phyloP scores from a whole-genome alignment of 768 basidiomycete species.

The Chalciporus chontae region DNA sequence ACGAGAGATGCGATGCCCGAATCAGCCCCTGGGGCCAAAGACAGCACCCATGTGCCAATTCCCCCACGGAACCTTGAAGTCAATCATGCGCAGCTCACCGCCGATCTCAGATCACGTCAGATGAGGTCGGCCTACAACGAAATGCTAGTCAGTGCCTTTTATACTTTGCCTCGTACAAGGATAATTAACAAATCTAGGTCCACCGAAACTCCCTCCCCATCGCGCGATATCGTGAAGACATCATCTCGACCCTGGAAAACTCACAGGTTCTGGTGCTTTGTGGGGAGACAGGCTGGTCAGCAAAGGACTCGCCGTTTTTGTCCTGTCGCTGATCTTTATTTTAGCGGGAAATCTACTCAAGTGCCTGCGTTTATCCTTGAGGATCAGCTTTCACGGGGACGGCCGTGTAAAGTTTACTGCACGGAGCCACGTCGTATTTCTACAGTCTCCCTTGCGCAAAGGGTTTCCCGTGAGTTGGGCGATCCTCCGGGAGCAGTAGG shows the following conservation, averaged over 20 bases:
- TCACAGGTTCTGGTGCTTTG: conserved; percentile 88
- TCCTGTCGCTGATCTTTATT: conserved; percentile 5
- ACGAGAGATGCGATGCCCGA: conserved; percentile 17
- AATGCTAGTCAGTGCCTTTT: conserved; percentile 68
- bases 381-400: conserved; percentile 76
- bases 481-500: conserved; percentile 79
- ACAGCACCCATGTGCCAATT: conserved; percentile 4
- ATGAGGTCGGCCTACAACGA: conserved; percentile 69
- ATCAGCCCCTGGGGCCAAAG: conserved; percentile 15
- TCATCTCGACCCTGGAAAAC: conserved; percentile 62
- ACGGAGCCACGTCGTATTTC: conserved; percentile 96
- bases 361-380: conserved; percentile 93
- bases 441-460: conserved; percentile 91
- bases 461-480: conserved; percentile 89
- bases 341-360: conserved; percentile 95
- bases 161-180: neutral
- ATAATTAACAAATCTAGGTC: conserved; percentile 37
- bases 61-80: conserved; percentile 11
- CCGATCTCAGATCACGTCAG: conserved; percentile 59
- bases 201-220: conserved; percentile 84
- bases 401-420: conserved; percentile 85
- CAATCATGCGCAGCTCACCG: conserved; percentile 49
- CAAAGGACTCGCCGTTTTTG: conserved; percentile 36
- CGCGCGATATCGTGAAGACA: conserved; percentile 72
- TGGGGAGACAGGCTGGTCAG: conserved; percentile 73